Evolutionary conservation across 768 basidiomycete species (phyloP), one percentile per base, ranked within the genome.

Genomic region (Gymnopilus dilepis): DNA sequence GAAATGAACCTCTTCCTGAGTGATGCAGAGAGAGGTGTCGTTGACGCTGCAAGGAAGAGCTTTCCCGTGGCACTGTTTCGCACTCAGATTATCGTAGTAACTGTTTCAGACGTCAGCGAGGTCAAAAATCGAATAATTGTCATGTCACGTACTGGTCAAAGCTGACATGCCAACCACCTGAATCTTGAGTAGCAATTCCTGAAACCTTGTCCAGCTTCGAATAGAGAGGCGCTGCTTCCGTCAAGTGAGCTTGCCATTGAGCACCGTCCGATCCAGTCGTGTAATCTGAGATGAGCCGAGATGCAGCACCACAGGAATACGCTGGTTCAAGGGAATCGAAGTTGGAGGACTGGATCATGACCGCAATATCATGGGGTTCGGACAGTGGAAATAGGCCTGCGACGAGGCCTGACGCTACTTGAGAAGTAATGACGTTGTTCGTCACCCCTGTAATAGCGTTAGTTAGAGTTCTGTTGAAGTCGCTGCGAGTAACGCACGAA

Each of bases 11-110:
- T 78, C 71, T 15, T 79, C 77, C 60, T 78, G 79, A 0, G 76
- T 73, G n/a, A 83, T 75, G 59, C 82, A 82, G 1, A 74, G 34
- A 0, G 78, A 77, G 0, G 78, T 79, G 59, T 78, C 77, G 55
- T 82, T 81, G 1, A 80, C 48, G 61, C 73, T 81, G 57, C 82
- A 84, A 1, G 83, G 82, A 0, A 84, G 71, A 0, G 69, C 42
- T 63, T 82, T 83, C 11, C 70, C 72, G 56, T 84, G 82, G 55
- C 83, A 84, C 47, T 80, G 78, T 54, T 84, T 84, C 0, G 81
- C 82, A 40, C 79, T 82, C 57, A 84, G 63, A 54, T 84, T 83
- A 57, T 84, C 82, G 52, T 81, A 84, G 62, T 84, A 83, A 60
- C 83, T 84, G 56, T 6, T 43, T 47, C 22, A 52, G 8, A 47